These are phyloP conservation scores for Ceratocystis harringtonii DNA, from an alignment of 2,329 filamentous ascomycete genomes.

Conservation along the genomic window DNA sequence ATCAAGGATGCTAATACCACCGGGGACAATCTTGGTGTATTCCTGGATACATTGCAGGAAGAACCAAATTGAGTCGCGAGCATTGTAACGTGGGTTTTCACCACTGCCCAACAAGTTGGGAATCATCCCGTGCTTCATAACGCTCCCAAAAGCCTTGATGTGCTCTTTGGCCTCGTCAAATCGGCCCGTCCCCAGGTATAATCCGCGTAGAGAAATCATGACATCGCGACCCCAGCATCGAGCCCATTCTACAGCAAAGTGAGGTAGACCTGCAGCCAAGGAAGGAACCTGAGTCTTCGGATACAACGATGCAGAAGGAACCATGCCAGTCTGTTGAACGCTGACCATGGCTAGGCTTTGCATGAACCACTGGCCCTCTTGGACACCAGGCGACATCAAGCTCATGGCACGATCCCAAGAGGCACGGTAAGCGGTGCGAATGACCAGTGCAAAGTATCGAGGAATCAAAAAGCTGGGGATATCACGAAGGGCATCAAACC, in stretches of 20 bases:
- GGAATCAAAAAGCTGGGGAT: constrained; percentile 83
- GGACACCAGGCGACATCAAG: constrained; percentile 63
- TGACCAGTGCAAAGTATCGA: constrained; percentile 78
- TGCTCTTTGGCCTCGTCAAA: constrained; percentile 85
- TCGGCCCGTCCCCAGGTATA: constrained; percentile 81
- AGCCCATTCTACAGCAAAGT: constrained; percentile 89
- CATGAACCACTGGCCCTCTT: constrained; percentile 72
- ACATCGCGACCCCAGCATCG: constrained; percentile 95
- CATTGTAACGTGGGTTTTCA: constrained; percentile 80
- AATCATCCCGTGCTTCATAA: constrained; percentile 96
- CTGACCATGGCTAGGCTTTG: constrained; percentile 83
- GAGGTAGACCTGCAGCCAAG: constrained; percentile 80
- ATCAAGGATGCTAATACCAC: constrained; percentile 58
- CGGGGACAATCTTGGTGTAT: constrained; percentile 66
- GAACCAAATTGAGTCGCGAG: constrained; percentile 94
- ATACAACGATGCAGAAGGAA: constrained; percentile 82
- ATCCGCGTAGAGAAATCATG: constrained; percentile 83
- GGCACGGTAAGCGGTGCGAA: constrained; percentile 76
- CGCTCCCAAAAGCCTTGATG: constrained; percentile 85
- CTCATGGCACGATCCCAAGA: constrained; percentile 64
- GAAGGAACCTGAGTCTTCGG: constrained; percentile 72
- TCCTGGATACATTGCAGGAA: constrained; percentile 94
- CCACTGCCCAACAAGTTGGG: constrained; percentile 84
- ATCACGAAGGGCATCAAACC: constrained; percentile 71
- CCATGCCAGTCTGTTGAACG: constrained; percentile 74